These are phyloP conservation scores for Conticribra guillardii DNA, from an alignment of 108 stramenopile species.

Conservation along the genomic window DNA sequence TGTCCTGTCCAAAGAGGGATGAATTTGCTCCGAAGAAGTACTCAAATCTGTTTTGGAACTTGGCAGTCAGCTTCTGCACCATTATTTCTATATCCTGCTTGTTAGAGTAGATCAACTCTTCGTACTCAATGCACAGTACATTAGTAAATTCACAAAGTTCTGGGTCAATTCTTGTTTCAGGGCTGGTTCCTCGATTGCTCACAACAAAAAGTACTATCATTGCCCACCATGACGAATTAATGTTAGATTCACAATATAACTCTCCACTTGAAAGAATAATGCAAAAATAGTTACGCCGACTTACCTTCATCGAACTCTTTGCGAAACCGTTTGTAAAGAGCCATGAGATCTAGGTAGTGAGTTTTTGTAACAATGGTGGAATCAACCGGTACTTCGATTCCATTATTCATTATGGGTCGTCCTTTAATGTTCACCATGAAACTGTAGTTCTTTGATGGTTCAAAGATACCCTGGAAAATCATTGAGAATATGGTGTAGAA, in stretches of 20 bases:
- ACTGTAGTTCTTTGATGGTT: conserved; percentile 29
- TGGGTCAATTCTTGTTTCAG: conserved; percentile 27
- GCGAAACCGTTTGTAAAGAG: conserved; percentile 22
- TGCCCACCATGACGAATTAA: no score
- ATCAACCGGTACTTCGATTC: background rate
- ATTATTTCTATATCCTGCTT: conserved; percentile 21
- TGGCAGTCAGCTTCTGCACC: conserved; percentile 16
- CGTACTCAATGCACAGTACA: conserved; percentile 42
- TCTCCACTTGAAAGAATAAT: no score
- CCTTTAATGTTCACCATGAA: conserved; percentile 24
- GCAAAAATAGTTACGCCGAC: background rate
- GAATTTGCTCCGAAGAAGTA: conserved; percentile 38
- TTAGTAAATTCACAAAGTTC: conserved; percentile 29
- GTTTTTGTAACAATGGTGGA: conserved; percentile 24
- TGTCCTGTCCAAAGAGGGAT: conserved; percentile 9
- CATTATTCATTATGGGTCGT: conserved; percentile 19
- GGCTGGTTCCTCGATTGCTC: conserved; percentile 12
- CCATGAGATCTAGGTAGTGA: conserved; percentile 20
- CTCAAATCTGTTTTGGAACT: conserved; percentile 19
- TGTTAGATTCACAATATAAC: no score
- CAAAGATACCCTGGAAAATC: conserved; percentile 23
- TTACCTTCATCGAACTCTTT: conserved; percentile 17
- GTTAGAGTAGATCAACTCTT: conserved; percentile 26
- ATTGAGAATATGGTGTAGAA: background rate
- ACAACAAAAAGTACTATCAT: conserved; percentile 30